Evolutionary conservation across 371 early-diverging fungal species (phyloP).

Genomic region (Rhizopus arrhizus): DNA sequence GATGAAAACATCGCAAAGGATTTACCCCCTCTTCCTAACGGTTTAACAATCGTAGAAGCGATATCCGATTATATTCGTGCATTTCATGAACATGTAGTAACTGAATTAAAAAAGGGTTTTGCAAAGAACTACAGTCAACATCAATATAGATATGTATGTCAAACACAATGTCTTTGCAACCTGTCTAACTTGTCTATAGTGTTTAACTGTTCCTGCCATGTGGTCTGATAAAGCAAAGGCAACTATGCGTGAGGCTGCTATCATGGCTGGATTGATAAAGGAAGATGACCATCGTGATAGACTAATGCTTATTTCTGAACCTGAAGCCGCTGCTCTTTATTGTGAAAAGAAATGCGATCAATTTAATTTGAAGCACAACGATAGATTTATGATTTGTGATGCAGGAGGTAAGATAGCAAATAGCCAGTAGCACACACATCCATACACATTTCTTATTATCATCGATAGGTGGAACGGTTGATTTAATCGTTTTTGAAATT

Average conservation of each 20-base stretch:
- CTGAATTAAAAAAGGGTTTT: conserved; percentile 47
- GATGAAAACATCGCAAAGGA: conserved; percentile 47
- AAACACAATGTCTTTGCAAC: neutral
- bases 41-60: conserved; percentile 49
- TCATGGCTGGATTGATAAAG: conserved; percentile 46
- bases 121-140: conserved; percentile 47
- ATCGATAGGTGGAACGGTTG: conserved; percentile 34
- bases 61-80: conserved; percentile 51
- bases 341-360: conserved; percentile 58
- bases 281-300: conserved; percentile 47
- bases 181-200: conserved; percentile 18
- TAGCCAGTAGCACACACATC: neutral
- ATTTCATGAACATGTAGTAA: conserved; percentile 47
- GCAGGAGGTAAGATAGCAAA: conserved; percentile 33
- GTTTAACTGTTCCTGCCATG: conserved; percentile 59
- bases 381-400: conserved; percentile 59
- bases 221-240: conserved; percentile 56
- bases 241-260: conserved; percentile 54
- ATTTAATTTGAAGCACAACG: conserved; percentile 45
- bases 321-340: conserved; percentile 57
- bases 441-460: no score
- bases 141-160: conserved; percentile 43
- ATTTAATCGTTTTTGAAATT: conserved; percentile 46
- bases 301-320: conserved; percentile 51
- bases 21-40: conserved; percentile 47